Evolutionary conservation across 2,329 filamentous ascomycete genomes (phyloP).

Genomic region (Ceratocystis harringtonii): DNA sequence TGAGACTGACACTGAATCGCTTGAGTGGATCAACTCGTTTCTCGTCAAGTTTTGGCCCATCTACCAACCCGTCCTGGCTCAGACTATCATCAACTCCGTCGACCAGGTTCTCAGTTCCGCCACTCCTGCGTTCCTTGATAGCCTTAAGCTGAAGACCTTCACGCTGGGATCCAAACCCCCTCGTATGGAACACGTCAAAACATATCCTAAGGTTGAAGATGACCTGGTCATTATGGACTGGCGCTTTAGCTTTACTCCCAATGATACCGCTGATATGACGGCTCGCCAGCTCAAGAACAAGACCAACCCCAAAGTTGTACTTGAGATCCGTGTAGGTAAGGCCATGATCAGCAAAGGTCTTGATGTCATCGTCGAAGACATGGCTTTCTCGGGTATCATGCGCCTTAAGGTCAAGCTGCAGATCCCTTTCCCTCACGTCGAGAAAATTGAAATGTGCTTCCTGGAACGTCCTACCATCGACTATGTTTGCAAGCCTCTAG

Average conservation of each 20-base stretch:
- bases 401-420: slow-evolving; percentile 95
- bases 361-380: slow-evolving; percentile 94
- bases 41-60: slow-evolving; percentile 99
- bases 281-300: slow-evolving; percentile 81
- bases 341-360: slow-evolving; percentile 94
- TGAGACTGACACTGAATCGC: slow-evolving; percentile 77
- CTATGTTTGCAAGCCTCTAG: slow-evolving; percentile 94
- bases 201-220: slow-evolving; percentile 88
- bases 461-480: slow-evolving; percentile 77
- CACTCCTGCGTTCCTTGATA: slow-evolving; percentile 85
- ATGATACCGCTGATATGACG: slow-evolving; percentile 85
- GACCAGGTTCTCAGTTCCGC: slow-evolving; percentile 90
- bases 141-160: slow-evolving; percentile 83
- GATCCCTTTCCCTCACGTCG: slow-evolving; percentile 87
- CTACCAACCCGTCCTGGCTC: slow-evolving; percentile 82
- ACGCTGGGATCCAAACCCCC: slow-evolving; percentile 90
- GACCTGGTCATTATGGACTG: slow-evolving; percentile 98
- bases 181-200: slow-evolving; percentile 93
- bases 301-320: slow-evolving; percentile 88
- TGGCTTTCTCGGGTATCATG: slow-evolving; percentile 92
- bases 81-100: slow-evolving; percentile 83
- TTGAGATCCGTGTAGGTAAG: slow-evolving; percentile 90
- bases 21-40: slow-evolving; percentile 99
- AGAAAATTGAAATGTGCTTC: slow-evolving; percentile 91
- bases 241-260: slow-evolving; percentile 99